These are phyloP conservation scores for Volvariella surrecta DNA, from an alignment of 1,284 basidiomycete genomes.

Conservation along the genomic window DNA sequence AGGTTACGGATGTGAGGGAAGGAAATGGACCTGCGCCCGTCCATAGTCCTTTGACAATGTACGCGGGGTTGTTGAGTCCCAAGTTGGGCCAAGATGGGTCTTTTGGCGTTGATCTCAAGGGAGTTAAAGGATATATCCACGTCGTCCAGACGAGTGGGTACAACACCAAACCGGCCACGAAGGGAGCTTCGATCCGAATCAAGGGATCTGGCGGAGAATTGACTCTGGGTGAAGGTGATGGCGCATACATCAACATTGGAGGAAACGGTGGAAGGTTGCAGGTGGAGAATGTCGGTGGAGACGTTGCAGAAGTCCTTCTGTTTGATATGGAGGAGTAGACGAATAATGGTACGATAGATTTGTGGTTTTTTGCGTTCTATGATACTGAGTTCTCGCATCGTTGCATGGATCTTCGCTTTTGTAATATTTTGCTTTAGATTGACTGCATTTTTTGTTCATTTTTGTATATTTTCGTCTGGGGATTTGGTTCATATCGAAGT, in stretches of 20 bases:
- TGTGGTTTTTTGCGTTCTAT: no score
- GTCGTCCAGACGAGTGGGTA: slow-evolving; percentile 74
- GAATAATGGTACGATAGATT: no score
- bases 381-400: no score
- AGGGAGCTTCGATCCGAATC: slow-evolving; percentile 38
- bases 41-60: slow-evolving; percentile 50
- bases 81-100: slow-evolving; percentile 38
- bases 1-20: slow-evolving; percentile 53
- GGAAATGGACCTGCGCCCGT: slow-evolving; percentile 68
- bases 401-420: no score
- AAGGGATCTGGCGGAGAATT: slow-evolving; percentile 24
- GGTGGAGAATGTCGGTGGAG: slow-evolving; percentile 53
- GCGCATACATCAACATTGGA: slow-evolving; percentile 50
- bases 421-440: no score
- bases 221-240: slow-evolving; percentile 56
- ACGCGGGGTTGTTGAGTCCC: slow-evolving; percentile 58
- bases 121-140: slow-evolving; percentile 57
- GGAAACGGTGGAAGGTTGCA: slow-evolving; percentile 34
- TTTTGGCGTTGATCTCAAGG: slow-evolving; percentile 31
- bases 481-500: no score
- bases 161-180: slow-evolving; percentile 42
- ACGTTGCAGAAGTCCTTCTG: slow-evolving; percentile 57
- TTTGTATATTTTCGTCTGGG: no score
- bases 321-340: slow-evolving; percentile 74
- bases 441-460: no score